Conservation (phyloP, 202 grass and related monocot species). For the Digitaria exilis region DNA sequence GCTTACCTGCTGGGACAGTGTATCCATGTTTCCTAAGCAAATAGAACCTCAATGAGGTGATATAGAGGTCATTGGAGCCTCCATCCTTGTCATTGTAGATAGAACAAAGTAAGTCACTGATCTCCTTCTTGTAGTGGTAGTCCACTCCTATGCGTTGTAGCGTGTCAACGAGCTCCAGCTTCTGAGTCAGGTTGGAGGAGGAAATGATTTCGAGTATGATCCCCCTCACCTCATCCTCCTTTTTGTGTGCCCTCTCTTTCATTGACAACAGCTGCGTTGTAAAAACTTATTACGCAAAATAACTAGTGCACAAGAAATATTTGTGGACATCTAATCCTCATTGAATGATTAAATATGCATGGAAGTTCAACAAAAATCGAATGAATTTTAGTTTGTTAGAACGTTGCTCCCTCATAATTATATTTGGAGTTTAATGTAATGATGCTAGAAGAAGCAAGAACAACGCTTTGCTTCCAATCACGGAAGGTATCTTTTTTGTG, state of each 20-base stretch:
- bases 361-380: no score
- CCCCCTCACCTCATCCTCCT: background rate
- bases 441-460: no score
- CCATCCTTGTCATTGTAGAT: no score
- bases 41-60: conserved; percentile 31
- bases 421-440: no score
- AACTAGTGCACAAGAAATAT: no score
- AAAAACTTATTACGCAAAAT: background rate
- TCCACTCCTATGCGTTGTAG: background rate
- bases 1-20: conserved; percentile 19
- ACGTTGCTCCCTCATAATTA: no score
- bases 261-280: background rate
- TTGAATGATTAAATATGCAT: no score
- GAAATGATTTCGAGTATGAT: background rate
- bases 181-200: background rate
- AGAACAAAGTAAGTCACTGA: background rate
- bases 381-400: no score
- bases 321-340: no score
- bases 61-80: no score
- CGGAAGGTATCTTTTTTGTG: no score
- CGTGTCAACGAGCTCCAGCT: conserved; percentile 21
- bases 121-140: conserved; percentile 13
- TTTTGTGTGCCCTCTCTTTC: background rate
- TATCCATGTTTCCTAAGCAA: conserved; percentile 45
- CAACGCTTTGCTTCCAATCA: no score